Percentiles rank a stretch among this genome's conserved stretches.
Conservation (phyloP, 345 rosid genomes). For the Brassica incana region DNA sequence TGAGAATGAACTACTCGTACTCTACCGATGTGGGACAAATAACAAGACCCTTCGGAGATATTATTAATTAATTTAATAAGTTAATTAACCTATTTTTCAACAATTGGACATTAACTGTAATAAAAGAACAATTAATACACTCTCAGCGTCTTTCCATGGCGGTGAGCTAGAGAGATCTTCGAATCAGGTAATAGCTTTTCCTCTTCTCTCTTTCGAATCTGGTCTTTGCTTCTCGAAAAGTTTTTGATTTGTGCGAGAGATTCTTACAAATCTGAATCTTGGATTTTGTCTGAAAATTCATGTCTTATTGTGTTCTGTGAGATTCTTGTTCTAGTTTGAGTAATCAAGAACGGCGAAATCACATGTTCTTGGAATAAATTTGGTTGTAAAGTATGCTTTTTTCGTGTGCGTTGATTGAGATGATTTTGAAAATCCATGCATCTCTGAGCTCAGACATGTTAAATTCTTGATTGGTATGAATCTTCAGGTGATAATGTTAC, state of each 20-base stretch:
- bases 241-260: constrained; percentile 8
- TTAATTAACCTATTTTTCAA: background rate
- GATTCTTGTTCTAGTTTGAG: background rate
- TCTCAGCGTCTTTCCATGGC: constrained; percentile 21
- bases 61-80: background rate
- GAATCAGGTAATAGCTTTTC: constrained; percentile 15
- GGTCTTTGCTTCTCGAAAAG: background rate
- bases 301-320: background rate
- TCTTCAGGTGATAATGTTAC: constrained; percentile 41
- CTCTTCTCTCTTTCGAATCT: background rate
- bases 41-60: background rate
- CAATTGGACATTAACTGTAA: constrained; percentile 19
- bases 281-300: background rate
- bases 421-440: too few species aligned
- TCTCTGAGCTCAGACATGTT: background rate
- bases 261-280: constrained; percentile 37
- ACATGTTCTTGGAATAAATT: background rate
- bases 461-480: constrained; percentile 4
- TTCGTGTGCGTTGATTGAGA: too few species aligned
- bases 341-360: background rate
- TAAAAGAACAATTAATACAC: constrained; percentile 10
- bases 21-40: constrained; percentile 33
- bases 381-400: too few species aligned
- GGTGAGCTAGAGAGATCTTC: constrained; percentile 38
- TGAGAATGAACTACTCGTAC: background rate